These are phyloP conservation scores for Coemansia sp. DNA, from an alignment of 192 early-diverging fungal species.

Conservation along the genomic window DNA sequence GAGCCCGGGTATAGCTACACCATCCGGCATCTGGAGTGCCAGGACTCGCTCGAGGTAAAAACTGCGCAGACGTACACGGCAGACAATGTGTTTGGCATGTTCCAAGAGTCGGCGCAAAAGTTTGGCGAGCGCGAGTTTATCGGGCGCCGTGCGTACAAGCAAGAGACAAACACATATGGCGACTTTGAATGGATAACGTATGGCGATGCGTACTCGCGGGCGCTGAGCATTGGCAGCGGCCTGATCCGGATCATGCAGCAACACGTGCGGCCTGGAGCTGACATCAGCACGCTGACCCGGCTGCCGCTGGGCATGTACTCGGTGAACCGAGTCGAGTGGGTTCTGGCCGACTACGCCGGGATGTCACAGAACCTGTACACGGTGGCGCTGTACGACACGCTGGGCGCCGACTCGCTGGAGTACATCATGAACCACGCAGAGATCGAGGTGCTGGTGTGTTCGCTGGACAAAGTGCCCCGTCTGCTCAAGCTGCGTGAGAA, in stretches of 20 bases:
- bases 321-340: constrained; percentile 76
- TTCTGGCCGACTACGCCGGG: constrained; percentile 66
- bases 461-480: constrained; percentile 60
- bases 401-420: constrained; percentile 79
- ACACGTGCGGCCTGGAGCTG: constrained; percentile 36
- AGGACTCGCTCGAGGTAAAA: constrained; percentile 34
- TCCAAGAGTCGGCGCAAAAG: constrained; percentile 54
- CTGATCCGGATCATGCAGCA: constrained; percentile 63
- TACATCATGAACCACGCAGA: constrained; percentile 87
- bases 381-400: constrained; percentile 87
- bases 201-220: constrained; percentile 59
- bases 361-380: constrained; percentile 63
- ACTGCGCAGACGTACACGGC: constrained; percentile 22
- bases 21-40: constrained; percentile 40
- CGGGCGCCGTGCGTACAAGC: constrained; percentile 63
- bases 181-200: constrained; percentile 74
- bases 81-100: constrained; percentile 44
- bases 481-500: constrained; percentile 59
- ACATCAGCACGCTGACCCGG: constrained; percentile 28
- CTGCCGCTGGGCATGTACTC: constrained; percentile 70
- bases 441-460: constrained; percentile 67
- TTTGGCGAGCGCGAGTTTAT: constrained; percentile 61
- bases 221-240: constrained; percentile 68
- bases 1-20: constrained; percentile 44
- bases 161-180: constrained; percentile 61